Base-by-base conservation (phyloP, 352 stramenopile genomes). In the Globisporangium radiosum region DNA sequence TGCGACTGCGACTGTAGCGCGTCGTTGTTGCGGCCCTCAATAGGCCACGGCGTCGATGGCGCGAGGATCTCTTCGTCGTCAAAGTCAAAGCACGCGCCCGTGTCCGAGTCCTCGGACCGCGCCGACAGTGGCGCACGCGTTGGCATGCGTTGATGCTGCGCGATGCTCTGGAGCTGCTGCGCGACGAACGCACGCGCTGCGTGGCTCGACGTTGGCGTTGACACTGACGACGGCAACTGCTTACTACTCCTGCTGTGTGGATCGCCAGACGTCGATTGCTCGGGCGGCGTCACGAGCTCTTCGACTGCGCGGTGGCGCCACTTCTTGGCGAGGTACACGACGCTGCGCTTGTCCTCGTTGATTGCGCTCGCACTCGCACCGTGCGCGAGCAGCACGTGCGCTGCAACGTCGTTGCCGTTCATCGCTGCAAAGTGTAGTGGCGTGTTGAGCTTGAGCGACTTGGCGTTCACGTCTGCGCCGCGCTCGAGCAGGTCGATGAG, bases 341-440 rank as follows among this genome's bases (percentile, higher is more conserved):
- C 79, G 43, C 72, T 92, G 37, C 71, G 69, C 56, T 88, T 90
- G 63, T 90, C 81, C 62, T 89, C 81, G 58, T 92, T 90, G 54
- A 85, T 85, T 38, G 74, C 70, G 37, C 70, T 88, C 4, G 75
- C 63, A 51, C 73, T 87, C 0, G 79, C 81, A n/a, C 79, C 81
- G 44, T 88, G 58, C 1, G 73, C 69, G 2, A 90, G 57, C 2
- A 92, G 66, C 3, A 90, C 69, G 45, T 72, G 62, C 0, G 76
- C 83, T 5, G 78, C 79, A 5, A 90, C 69, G 54, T 87, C 77
- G 47, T 92, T 88, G 40, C 79, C 77, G 53, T 85, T 88, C 77
- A 90, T 88, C 2, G 81, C 81, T 19, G 81, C 81, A 54, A 92
- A 90, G 47, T 90, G 79, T 60, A 90, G 65, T 13, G 81, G 79